Evolutionary conservation across 257 asterid species (phyloP), one percentile per base, ranked within the genome.

Genomic region (Nicotiana benthamiana): DNA sequence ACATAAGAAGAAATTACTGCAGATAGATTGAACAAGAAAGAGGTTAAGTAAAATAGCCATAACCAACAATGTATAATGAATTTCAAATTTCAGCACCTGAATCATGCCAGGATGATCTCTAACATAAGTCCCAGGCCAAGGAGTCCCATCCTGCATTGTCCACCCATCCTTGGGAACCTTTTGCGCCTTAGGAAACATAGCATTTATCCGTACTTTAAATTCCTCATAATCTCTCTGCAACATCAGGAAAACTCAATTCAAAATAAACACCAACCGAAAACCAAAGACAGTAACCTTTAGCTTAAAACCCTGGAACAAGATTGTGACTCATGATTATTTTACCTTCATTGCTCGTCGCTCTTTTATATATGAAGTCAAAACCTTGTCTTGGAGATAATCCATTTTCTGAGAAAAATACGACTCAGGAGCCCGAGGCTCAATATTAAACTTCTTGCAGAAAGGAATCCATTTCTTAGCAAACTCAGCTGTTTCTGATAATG

Each of bases 61-160:
- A 61, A 2, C 67, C 40, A 75, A 18, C 8, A 40, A 9, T 5
- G 10, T 40, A 4, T 77, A 53, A 10, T 62, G 22, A 59, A 16
- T 30, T 15, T 8, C 28, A 51, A 32, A 62, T 34, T 27, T 9
- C 28, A 59, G 17, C 80, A 86, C 89, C 87, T 86, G 85, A 81
- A 86, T 83, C 87, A 86, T 86, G 66, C 87, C 87, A 26, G 87
- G 87, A 75, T 86, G 87, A 74, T 86, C 89, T 68, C 82, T 64
- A 57, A 62, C 77, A 63, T 81, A 74, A 81, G 83, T 86, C 56
- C 89, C 89, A 1, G 85, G 87, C 89, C 87, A 86, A 57, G 89
- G 79, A 75, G 89, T 81, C n/a, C 89, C 87, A 83, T 86, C 87
- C 80, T 83, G 89, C 89, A 83, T 83, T 46, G 75, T 52, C 88